Conservation (phyloP, 192 early-diverging fungal species). For the Lobosporangium transversale region DNA sequence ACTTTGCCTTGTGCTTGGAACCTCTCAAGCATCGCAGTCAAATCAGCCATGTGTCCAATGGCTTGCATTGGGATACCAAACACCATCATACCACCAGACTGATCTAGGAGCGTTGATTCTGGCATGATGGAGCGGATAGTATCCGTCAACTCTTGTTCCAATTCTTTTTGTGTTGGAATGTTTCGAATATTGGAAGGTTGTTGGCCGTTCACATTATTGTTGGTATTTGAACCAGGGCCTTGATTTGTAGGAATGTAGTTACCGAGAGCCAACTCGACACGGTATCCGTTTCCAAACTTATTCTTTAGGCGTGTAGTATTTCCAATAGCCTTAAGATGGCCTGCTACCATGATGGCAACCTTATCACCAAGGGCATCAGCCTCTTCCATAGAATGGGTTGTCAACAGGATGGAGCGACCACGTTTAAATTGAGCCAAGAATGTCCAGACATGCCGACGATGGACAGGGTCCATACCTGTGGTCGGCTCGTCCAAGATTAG, state of each 20-base stretch:
- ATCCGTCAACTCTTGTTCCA: slow-evolving; percentile 47
- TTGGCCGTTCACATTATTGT: neutral
- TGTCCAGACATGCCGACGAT: slow-evolving; percentile 81
- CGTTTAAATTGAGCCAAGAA: slow-evolving; percentile 82
- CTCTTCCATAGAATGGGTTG: slow-evolving; percentile 82
- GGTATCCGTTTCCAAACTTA: slow-evolving; percentile 80
- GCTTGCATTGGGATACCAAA: slow-evolving; percentile 65
- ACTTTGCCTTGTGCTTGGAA: slow-evolving; percentile 46
- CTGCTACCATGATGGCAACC: slow-evolving; percentile 73
- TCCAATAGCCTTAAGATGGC: slow-evolving; percentile 68
- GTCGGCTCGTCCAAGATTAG: slow-evolving; percentile 73
- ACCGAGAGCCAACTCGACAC: slow-evolving; percentile 70
- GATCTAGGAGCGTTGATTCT: slow-evolving; percentile 69
- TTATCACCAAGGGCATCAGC: slow-evolving; percentile 70
- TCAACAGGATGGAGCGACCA: slow-evolving; percentile 74
- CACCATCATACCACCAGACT: slow-evolving; percentile 73
- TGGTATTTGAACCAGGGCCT: neutral
- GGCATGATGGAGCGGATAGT: slow-evolving; percentile 45
- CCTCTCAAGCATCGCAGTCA: slow-evolving; percentile 68
- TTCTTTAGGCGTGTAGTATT: slow-evolving; percentile 72
- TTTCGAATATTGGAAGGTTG: too few species aligned
- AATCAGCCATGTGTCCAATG: slow-evolving; percentile 55
- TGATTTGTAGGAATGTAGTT: slow-evolving; percentile 34
- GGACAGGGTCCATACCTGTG: slow-evolving; percentile 79
- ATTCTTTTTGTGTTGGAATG: slow-evolving; percentile 61